Conservation (phyloP, 805 yeast species). For the Saturnispora sekii region DNA sequence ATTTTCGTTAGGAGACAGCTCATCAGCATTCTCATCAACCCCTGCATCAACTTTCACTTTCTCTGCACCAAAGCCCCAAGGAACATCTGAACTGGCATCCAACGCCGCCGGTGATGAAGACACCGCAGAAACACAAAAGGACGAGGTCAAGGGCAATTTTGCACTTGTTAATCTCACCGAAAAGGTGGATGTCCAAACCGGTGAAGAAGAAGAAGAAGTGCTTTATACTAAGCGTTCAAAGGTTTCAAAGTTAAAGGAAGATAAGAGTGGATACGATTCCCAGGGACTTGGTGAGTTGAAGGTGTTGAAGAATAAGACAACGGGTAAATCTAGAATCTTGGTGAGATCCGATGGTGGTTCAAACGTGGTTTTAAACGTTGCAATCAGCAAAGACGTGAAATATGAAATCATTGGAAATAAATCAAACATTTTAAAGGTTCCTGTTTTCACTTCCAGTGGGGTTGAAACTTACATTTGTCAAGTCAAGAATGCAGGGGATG, state of each 20-base stretch:
- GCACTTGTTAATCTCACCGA: conserved; percentile 37
- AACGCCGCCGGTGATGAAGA: conserved; percentile 14
- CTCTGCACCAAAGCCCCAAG: conserved; percentile 8
- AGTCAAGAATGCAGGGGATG: conserved; percentile 72
- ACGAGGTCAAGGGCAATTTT: conserved; percentile 40
- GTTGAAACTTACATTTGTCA: conserved; percentile 61
- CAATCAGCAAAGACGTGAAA: conserved; percentile 45
- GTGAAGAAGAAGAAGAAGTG: conserved; percentile 74
- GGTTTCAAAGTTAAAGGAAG: conserved; percentile 48
- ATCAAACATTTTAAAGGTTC: conserved; percentile 57
- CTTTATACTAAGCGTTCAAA: conserved; percentile 62
- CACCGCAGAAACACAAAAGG: conserved; percentile 32
- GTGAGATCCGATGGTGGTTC: conserved; percentile 86
- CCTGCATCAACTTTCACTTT: background rate
- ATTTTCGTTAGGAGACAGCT: conserved; percentile 9
- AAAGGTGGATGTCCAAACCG: conserved; percentile 53
- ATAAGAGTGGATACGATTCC: conserved; percentile 44
- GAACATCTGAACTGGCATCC: conserved; percentile 3
- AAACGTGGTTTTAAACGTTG: conserved; percentile 62
- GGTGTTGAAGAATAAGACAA: conserved; percentile 50
- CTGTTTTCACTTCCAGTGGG: conserved; percentile 48
- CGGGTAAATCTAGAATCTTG: conserved; percentile 58
- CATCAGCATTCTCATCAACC: conserved; percentile 1
- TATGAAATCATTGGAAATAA: conserved; percentile 51
- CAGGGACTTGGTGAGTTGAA: conserved; percentile 81